These are phyloP conservation scores for Lichina pygmaea DNA, from an alignment of 495 filamentous ascomycete species.

Conservation along the genomic window DNA sequence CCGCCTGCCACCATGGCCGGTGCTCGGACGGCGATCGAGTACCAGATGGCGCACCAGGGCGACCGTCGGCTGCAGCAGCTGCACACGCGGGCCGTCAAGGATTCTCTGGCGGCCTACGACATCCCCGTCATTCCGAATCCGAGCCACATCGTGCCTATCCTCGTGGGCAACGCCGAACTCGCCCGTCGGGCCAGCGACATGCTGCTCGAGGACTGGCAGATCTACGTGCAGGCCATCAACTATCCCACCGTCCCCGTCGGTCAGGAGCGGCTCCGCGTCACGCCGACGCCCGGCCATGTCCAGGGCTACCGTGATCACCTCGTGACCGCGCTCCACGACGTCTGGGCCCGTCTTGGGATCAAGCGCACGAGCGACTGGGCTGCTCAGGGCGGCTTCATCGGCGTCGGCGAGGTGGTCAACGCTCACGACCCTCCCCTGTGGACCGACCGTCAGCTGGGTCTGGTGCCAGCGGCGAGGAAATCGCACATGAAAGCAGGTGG, in stretches of 20 bases:
- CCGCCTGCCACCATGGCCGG: conserved; percentile 95
- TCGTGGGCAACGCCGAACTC: conserved; percentile 85
- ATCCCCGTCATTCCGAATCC: conserved; percentile 99
- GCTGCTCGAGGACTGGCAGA: conserved; percentile 61
- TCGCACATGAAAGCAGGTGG: no score
- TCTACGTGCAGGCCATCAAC: conserved; percentile 98
- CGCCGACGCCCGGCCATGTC: conserved; percentile 78
- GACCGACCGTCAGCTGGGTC: conserved; percentile 1
- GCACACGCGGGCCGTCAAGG: conserved; percentile 81
- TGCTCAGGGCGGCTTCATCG: conserved; percentile 38
- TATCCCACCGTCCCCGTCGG: conserved; percentile 94
- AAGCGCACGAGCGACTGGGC: conserved; percentile 82
- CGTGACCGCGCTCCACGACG: conserved; percentile 56
- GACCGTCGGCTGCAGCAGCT: conserved; percentile 82
- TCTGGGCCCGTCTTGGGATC: conserved; percentile 69
- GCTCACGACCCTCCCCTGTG: background rate
- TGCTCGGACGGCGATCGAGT: conserved; percentile 73
- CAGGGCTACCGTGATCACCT: conserved; percentile 61
- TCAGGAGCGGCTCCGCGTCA: conserved; percentile 84
- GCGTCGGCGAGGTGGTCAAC: conserved; percentile 1
- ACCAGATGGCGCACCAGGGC: conserved; percentile 53
- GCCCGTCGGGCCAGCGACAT: conserved; percentile 76
- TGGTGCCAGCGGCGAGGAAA: background rate
- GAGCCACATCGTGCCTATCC: conserved; percentile 77
- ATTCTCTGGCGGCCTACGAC: conserved; percentile 40